These are phyloP conservation scores for Fagus crenata DNA, from an alignment of 306 rosid species.

Conservation along the genomic window DNA sequence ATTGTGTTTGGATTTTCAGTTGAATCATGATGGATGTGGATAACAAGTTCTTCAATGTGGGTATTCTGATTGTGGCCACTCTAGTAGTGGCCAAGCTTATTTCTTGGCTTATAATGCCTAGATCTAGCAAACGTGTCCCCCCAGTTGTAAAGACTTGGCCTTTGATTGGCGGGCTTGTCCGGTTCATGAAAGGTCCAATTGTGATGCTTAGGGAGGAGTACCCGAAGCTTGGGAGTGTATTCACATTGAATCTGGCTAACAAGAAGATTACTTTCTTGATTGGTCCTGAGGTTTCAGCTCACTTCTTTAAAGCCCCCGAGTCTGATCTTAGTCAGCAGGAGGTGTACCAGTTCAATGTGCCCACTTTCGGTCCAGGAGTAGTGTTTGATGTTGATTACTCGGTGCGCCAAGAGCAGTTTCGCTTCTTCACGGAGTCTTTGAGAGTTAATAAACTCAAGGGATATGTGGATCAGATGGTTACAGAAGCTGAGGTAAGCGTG, in stretches of 20 bases:
- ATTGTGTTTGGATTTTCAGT: constrained; percentile 6
- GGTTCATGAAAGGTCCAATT: constrained; percentile 82
- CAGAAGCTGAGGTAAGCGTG: constrained; percentile 69
- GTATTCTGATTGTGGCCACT: constrained; percentile 61
- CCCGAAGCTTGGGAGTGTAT: constrained; percentile 83
- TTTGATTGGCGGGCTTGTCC: constrained; percentile 59
- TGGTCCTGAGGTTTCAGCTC: constrained; percentile 92
- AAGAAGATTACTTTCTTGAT: constrained; percentile 78
- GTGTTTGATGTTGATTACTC: constrained; percentile 94
- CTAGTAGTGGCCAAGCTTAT: constrained; percentile 60
- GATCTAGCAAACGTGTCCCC: constrained; percentile 61
- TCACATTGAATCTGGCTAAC: constrained; percentile 65
- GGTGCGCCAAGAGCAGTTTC: constrained; percentile 81
- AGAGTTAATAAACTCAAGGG: constrained; percentile 79
- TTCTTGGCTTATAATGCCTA: constrained; percentile 49
- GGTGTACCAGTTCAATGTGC: constrained; percentile 92
- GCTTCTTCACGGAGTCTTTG: constrained; percentile 91
- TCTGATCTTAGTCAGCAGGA: constrained; percentile 93
- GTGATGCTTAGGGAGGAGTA: constrained; percentile 76
- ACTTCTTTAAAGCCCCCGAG: constrained; percentile 86
- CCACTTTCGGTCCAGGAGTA: constrained; percentile 94
- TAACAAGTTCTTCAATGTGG: constrained; percentile 45
- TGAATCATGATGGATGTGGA: constrained; percentile 38
- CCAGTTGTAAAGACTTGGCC: constrained; percentile 60
- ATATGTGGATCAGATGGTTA: constrained; percentile 93